phyloP scores from a whole-genome alignment of 176 grass and related monocot species.

The Bonia amplexicaulis region DNA sequence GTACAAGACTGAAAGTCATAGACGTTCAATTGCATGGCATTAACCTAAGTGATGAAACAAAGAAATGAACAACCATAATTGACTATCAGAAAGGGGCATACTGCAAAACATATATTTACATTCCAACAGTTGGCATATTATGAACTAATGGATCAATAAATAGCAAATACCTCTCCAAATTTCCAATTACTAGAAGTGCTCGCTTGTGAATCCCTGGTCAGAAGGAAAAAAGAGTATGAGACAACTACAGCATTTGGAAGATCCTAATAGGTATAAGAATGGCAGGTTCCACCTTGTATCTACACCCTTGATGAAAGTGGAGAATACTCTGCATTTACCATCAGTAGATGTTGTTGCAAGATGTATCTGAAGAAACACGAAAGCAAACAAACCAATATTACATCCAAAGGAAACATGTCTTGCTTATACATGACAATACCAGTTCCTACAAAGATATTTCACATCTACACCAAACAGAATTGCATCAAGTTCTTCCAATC shows the following conservation, averaged over 20 bases:
- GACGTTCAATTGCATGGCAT: background rate
- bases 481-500: background rate
- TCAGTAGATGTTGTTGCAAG: slow-evolving; percentile 97
- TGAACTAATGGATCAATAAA: background rate
- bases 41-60: background rate
- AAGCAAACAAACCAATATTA: slow-evolving; percentile 27
- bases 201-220: slow-evolving; percentile 55
- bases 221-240: slow-evolving; percentile 31
- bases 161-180: slow-evolving; percentile 80
- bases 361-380: slow-evolving; percentile 62
- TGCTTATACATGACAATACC: slow-evolving; percentile 26
- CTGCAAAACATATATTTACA: background rate
- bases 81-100: background rate
- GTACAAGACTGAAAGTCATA: background rate
- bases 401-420: background rate
- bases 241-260: slow-evolving; percentile 20
- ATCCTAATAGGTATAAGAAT: slow-evolving; percentile 8
- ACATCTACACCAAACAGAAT: background rate
- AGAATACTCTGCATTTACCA: slow-evolving; percentile 97
- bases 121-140: background rate
- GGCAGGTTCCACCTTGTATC: slow-evolving; percentile 62
- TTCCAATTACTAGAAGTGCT: slow-evolving; percentile 63
- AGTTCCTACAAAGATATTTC: background rate
- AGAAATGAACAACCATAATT: background rate
- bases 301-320: slow-evolving; percentile 90